A percentile compares a stretch with the other conserved stretches of the same genome.
phyloP scores from a whole-genome alignment of 495 filamentous ascomycete species.

The Trichoderma parareesei region DNA sequence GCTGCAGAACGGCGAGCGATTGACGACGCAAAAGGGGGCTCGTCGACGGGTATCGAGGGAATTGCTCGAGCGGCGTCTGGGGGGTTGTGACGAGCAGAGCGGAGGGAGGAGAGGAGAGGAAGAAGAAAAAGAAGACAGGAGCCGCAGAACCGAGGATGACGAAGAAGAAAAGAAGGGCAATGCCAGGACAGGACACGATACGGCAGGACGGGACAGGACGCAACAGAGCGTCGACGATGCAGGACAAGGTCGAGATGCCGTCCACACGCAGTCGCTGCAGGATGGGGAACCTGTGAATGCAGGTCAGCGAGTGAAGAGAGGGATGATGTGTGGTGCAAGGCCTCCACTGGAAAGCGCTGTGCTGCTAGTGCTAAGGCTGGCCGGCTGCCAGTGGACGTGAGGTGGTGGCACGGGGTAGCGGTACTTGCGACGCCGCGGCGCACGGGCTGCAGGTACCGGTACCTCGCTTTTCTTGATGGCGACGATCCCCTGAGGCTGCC shows the following conservation, averaged over 20 bases:
- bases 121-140: not conserved
- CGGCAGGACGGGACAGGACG: not conserved
- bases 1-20: not conserved
- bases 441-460: not conserved
- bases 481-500: too few relatives aligned
- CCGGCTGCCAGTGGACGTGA: too few relatives aligned
- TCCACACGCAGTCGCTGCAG: slow-evolving; percentile 8
- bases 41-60: slow-evolving; percentile 2
- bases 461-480: too few relatives aligned
- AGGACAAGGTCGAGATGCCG: slow-evolving; percentile 2
- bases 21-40: slow-evolving; percentile 5
- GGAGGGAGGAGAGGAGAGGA: not conserved
- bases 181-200: too few relatives aligned
- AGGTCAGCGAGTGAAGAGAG: slow-evolving; percentile 9
- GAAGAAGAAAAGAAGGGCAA: not conserved
- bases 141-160: not conserved
- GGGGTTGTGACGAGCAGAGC: not conserved
- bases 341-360: not conserved
- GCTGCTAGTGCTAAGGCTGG: not conserved
- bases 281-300: slow-evolving; percentile 10
- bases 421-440: not conserved
- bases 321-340: slow-evolving; percentile 7
- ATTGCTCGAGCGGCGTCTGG: not conserved
- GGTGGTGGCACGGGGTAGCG: not conserved
- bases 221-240: not conserved